Percentiles rank a stretch among this genome's conserved stretches.
Evolutionary conservation across 371 early-diverging fungal genomes (phyloP).

Genomic region (Phascolomyces articulosus): DNA sequence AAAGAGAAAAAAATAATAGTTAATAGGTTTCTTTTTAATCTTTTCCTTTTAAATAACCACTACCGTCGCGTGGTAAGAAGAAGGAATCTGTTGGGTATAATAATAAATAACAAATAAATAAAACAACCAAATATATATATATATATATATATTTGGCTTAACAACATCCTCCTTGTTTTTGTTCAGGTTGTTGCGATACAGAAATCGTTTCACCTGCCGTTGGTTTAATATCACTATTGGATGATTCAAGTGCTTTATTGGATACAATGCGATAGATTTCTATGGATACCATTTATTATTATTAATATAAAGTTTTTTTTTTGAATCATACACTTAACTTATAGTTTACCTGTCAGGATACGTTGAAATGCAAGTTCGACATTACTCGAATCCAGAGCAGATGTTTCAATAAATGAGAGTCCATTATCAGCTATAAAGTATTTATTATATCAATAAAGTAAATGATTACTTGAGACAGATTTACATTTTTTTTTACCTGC

Average conservation of each 20-base stretch:
- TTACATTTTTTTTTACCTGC: constrained; percentile 64
- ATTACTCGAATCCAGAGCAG: constrained; percentile 92
- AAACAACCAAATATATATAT: background rate
- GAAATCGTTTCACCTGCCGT: constrained; percentile 79
- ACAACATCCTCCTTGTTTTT: constrained; percentile 77
- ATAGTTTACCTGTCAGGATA: constrained; percentile 79
- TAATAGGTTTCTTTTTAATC: too few species aligned
- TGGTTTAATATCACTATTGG: constrained; percentile 68
- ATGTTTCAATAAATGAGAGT: constrained; percentile 95
- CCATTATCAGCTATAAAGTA: constrained; percentile 79
- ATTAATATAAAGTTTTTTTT: too few species aligned
- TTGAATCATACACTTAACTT: background rate
- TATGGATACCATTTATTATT: constrained; percentile 16
- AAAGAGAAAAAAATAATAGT: background rate
- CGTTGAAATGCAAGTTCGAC: constrained; percentile 94
- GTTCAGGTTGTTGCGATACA: constrained; percentile 66
- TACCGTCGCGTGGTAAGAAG: too few species aligned
- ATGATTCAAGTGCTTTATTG: constrained; percentile 86
- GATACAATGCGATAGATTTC: constrained; percentile 93
- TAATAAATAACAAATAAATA: background rate
- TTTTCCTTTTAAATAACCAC: too few species aligned
- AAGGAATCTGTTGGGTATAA: too few species aligned
- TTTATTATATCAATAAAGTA: too few species aligned
- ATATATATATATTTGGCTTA: constrained; percentile 32
- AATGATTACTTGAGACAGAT: too few species aligned